Conservation (phyloP, 441 rosid species). For the Gossypium gossypioides region DNA sequence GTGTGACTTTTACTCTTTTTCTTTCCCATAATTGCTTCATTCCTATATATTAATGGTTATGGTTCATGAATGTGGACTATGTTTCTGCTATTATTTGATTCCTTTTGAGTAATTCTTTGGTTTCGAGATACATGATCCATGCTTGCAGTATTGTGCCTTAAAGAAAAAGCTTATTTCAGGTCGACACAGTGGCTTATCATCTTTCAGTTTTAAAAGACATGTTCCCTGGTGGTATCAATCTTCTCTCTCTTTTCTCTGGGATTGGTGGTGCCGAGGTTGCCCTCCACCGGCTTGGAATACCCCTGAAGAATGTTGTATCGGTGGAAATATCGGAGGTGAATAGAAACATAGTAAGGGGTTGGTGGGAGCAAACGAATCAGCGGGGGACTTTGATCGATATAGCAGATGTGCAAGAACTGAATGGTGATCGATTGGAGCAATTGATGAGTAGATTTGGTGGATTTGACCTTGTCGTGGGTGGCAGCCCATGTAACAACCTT, state of each 20-base stretch:
- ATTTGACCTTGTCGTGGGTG: constrained; percentile 76
- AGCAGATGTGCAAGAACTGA: constrained; percentile 40
- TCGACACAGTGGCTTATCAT: constrained; percentile 90
- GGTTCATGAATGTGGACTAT: neutral
- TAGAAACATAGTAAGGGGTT: constrained; percentile 43
- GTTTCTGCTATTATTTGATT: neutral
- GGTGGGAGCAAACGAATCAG: constrained; percentile 90
- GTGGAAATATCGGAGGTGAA: constrained; percentile 66
- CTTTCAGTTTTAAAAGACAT: constrained; percentile 53
- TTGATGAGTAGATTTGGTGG: constrained; percentile 52
- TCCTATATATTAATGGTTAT: neutral
- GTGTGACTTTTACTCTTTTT: neutral
- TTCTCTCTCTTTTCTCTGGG: constrained; percentile 82
- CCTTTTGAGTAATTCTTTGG: neutral
- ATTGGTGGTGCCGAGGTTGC: constrained; percentile 95
- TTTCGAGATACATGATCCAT: neutral
- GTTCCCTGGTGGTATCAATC: constrained; percentile 60
- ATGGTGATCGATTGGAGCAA: constrained; percentile 33
- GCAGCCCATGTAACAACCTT: constrained; percentile 84
- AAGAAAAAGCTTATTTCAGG: constrained; percentile 29
- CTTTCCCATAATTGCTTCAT: neutral
- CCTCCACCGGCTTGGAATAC: constrained; percentile 63
- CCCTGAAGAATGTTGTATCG: constrained; percentile 54
- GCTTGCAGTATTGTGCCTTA: neutral
- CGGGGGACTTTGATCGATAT: constrained; percentile 46